A percentile compares a stretch with the other conserved stretches of the same genome.
Conservation (phyloP, 768 basidiomycete genomes). For the Leccinum arenicola region DNA sequence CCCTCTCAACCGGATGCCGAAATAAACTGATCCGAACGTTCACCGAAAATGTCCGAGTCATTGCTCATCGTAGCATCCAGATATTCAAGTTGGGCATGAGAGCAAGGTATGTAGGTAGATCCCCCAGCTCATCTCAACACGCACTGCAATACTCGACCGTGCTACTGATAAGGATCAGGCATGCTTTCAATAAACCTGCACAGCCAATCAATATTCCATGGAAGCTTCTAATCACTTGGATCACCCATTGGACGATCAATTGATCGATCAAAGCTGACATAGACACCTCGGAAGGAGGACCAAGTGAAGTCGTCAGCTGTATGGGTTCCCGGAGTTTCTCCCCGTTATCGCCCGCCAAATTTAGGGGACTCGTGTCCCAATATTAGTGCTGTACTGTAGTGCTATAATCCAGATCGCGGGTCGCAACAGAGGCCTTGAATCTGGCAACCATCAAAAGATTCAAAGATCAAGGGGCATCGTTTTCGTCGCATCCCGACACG, state of each 20-base stretch:
- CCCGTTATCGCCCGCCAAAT: background rate
- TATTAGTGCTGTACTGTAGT: too few species aligned
- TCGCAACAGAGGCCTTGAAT: background rate
- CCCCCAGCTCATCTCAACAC: background rate
- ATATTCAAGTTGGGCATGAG: slow-evolving; percentile 5
- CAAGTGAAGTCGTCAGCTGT: background rate
- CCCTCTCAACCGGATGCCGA: background rate
- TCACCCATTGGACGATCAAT: background rate
- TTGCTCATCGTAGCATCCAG: background rate
- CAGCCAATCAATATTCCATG: background rate
- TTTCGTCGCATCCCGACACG: too few species aligned
- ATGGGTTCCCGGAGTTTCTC: background rate
- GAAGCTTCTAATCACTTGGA: background rate
- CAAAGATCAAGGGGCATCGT: too few species aligned
- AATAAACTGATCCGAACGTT: background rate
- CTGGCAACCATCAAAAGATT: background rate
- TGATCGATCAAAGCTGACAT: too few species aligned
- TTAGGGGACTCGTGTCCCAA: background rate
- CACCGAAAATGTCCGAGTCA: background rate
- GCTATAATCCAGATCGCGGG: background rate
- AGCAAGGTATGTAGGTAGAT: background rate
- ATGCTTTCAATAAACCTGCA: background rate
- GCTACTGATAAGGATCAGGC: slow-evolving; percentile 10
- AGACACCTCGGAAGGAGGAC: background rate
- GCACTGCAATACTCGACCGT: background rate